These are phyloP conservation scores for Acacia concinna DNA, from an alignment of 331 rosid genomes.

Conservation along the genomic window DNA sequence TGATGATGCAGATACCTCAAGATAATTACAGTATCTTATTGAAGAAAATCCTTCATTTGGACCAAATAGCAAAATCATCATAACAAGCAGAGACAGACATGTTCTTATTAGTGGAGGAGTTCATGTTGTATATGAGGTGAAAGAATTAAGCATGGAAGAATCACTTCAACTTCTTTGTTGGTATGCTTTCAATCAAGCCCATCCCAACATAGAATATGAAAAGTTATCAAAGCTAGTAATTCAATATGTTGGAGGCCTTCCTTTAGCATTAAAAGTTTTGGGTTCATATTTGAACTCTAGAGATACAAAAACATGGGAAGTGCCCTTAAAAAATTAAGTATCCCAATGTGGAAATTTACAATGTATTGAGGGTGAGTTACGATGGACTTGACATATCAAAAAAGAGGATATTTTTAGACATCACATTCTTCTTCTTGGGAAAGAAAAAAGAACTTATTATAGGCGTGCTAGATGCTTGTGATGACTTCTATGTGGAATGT, in stretches of 20 bases:
- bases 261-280: not conserved
- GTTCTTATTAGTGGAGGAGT: not conserved
- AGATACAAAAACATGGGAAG: not conserved
- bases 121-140: not conserved
- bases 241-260: not conserved
- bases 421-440: not conserved
- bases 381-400: not conserved
- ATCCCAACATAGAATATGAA: not conserved
- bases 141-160: not conserved
- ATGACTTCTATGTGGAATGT: not conserved
- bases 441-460: not conserved
- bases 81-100: not conserved
- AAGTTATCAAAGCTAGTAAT: not conserved
- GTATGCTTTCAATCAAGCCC: not conserved
- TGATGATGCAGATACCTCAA: not conserved
- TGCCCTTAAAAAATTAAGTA: not conserved
- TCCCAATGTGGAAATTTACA: not conserved
- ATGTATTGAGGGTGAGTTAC: not conserved
- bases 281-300: not conserved
- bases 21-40: not conserved
- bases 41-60: not conserved
- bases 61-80: not conserved
- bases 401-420: not conserved
- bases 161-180: constrained; percentile 6
- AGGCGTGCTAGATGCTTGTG: not conserved